Conservation (phyloP, 208 protist species). For the Crithidia mellificae region DNA sequence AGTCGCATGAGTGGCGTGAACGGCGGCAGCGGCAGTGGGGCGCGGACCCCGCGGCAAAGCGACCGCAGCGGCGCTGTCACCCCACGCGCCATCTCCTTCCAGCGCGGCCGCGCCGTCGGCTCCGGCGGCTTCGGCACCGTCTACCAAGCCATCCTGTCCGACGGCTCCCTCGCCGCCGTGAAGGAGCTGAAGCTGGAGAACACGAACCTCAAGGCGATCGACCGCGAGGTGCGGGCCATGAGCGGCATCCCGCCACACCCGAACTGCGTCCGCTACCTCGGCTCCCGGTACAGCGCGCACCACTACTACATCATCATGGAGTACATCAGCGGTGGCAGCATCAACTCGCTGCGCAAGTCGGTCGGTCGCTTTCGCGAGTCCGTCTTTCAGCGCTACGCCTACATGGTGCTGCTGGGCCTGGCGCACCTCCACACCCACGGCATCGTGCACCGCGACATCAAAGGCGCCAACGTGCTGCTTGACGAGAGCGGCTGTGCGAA, state of each 20-base stretch:
- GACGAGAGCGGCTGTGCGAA: conserved; percentile 85
- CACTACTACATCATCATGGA: conserved; percentile 89
- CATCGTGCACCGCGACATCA: conserved; percentile 92
- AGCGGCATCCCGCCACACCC: conserved; percentile 71
- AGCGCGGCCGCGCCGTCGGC: conserved; percentile 61
- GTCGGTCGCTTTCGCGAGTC: conserved; percentile 65
- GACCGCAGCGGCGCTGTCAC: conserved; percentile 21
- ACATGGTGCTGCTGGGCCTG: conserved; percentile 73
- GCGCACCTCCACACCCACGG: conserved; percentile 73
- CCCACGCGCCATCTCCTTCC: conserved; percentile 50
- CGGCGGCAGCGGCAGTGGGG: no score
- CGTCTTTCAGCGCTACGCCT: conserved; percentile 73
- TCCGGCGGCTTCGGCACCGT: conserved; percentile 78
- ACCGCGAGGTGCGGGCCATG: conserved; percentile 68
- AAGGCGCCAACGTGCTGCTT: conserved; percentile 90
- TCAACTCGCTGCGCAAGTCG: conserved; percentile 59
- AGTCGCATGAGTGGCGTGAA: no score
- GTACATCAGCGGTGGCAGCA: conserved; percentile 86
- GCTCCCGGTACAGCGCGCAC: conserved; percentile 56
- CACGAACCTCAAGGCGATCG: conserved; percentile 61
- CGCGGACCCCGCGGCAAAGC: no score
- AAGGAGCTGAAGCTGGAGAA: conserved; percentile 73
- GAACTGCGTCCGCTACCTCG: conserved; percentile 81
- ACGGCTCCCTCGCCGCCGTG: conserved; percentile 70
- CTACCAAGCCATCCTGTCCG: conserved; percentile 66